Conservation (phyloP, 768 basidiomycete species). For the Leccinum imitatum region DNA sequence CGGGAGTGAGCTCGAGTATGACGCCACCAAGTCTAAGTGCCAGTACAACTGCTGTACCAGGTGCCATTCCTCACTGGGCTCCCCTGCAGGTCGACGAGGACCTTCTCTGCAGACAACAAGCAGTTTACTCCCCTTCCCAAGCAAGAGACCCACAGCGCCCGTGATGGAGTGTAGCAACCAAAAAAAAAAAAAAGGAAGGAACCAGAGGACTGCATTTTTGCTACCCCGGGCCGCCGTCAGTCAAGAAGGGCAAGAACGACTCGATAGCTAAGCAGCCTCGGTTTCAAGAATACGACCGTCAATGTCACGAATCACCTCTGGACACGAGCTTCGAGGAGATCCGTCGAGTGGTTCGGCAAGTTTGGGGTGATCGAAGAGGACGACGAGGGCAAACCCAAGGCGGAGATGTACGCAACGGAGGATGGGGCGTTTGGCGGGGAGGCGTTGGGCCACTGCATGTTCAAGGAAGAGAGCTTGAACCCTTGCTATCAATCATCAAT, state of each 20-base stretch:
- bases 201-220: conserved; percentile 65
- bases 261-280: conserved; percentile 46
- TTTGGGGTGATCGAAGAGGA: conserved; percentile 90
- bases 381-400: conserved; percentile 82
- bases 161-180: too few species aligned
- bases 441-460: too few species aligned
- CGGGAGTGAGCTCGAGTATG: conserved; percentile 87
- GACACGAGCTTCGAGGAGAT: conserved; percentile 77
- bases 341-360: too few species aligned
- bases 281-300: conserved; percentile 88
- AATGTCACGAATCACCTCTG: conserved; percentile 78
- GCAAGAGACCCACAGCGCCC: too few species aligned
- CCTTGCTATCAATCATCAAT: too few species aligned
- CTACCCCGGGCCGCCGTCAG: conserved; percentile 50
- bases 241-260: conserved; percentile 66
- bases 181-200: conserved; percentile 59
- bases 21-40: conserved; percentile 61
- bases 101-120: conserved; percentile 84
- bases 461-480: too few species aligned
- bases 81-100: conserved; percentile 78
- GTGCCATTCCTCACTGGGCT: background rate
- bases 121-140: conserved; percentile 74
- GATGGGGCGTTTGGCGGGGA: conserved; percentile 40
- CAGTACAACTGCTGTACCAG: too few species aligned
- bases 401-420: conserved; percentile 92